A percentile compares a stretch with the other conserved stretches of the same genome.
These are phyloP conservation scores for Fistulifera solaris DNA, from an alignment of 108 stramenopile species.

Conservation along the genomic window DNA sequence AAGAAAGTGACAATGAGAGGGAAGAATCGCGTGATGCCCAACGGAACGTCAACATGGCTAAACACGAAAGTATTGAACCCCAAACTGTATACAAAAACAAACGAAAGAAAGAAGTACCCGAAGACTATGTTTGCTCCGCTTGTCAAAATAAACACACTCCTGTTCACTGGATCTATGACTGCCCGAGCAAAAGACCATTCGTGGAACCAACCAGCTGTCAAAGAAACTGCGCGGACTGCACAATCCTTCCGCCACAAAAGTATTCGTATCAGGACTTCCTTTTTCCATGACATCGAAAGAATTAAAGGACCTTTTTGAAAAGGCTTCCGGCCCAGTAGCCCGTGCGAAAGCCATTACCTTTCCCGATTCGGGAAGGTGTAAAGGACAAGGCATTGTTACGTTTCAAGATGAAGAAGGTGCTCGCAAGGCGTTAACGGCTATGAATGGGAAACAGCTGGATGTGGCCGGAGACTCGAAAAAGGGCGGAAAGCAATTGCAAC, in stretches of 20 bases:
- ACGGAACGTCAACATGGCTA: constrained; percentile 2
- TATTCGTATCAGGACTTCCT: constrained; percentile 78
- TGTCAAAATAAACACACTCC: constrained; percentile 62
- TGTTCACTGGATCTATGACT: constrained; percentile 89
- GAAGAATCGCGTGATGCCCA: constrained; percentile 3
- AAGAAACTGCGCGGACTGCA: constrained; percentile 57
- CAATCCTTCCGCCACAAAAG: constrained; percentile 62
- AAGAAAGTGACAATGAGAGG: constrained; percentile 20
- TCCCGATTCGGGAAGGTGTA: constrained; percentile 74
- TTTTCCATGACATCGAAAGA: constrained; percentile 57
- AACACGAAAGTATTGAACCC: constrained; percentile 2
- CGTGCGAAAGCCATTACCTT: constrained; percentile 67
- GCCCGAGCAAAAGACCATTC: constrained; percentile 64
- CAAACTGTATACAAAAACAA: constrained; percentile 39
- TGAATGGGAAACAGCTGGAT: constrained; percentile 50
- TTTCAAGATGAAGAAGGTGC: constrained; percentile 67
- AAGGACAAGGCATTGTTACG: constrained; percentile 66
- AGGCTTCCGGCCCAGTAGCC: constrained; percentile 40
- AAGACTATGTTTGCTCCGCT: constrained; percentile 74
- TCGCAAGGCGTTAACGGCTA: constrained; percentile 36
- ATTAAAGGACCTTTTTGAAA: constrained; percentile 50
- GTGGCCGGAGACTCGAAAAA: neutral
- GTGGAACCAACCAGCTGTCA: constrained; percentile 53
- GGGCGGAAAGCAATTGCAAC: neutral
- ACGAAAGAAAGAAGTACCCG: constrained; percentile 68